A percentile compares a stretch with the other conserved stretches of the same genome.
Evolutionary conservation across 768 basidiomycete genomes (phyloP).

Genomic region (Mycena amicta): DNA sequence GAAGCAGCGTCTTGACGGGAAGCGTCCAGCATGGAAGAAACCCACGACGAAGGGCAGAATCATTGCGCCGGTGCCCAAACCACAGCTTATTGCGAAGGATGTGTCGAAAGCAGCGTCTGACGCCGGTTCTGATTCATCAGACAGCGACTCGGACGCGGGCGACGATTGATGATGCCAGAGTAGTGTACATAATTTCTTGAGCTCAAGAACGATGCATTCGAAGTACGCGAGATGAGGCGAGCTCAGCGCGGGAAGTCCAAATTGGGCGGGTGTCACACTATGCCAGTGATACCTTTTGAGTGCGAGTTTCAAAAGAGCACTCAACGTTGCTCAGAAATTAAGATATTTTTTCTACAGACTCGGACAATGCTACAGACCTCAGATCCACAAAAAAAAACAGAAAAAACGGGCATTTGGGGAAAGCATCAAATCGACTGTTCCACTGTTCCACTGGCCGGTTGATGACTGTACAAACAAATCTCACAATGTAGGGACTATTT

Average conservation of each 20-base stretch:
- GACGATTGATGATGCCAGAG: too few species aligned
- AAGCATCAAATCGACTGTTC: slow-evolving; percentile 1
- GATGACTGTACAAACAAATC: slow-evolving; percentile 28
- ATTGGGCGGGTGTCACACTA: background rate
- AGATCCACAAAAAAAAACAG: background rate
- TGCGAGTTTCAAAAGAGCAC: background rate
- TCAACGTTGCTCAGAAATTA: background rate
- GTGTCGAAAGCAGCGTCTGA: background rate
- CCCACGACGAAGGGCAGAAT: background rate
- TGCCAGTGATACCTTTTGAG: background rate
- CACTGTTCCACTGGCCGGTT: slow-evolving; percentile 13
- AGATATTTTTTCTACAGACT: background rate
- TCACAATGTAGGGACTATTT: too few species aligned
- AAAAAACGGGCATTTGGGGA: background rate
- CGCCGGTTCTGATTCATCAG: too few species aligned
- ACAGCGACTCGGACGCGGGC: too few species aligned
- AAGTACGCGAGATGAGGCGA: background rate
- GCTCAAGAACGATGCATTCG: background rate
- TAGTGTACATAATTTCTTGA: background rate
- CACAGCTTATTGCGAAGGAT: background rate
- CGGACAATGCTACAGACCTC: background rate
- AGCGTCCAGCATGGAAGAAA: slow-evolving; percentile 6
- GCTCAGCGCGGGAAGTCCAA: background rate
- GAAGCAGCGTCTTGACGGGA: background rate
- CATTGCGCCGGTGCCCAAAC: slow-evolving; percentile 4